Evolutionary conservation across 306 rosid genomes (phyloP).

Genomic region (Cicer bijugum): DNA sequence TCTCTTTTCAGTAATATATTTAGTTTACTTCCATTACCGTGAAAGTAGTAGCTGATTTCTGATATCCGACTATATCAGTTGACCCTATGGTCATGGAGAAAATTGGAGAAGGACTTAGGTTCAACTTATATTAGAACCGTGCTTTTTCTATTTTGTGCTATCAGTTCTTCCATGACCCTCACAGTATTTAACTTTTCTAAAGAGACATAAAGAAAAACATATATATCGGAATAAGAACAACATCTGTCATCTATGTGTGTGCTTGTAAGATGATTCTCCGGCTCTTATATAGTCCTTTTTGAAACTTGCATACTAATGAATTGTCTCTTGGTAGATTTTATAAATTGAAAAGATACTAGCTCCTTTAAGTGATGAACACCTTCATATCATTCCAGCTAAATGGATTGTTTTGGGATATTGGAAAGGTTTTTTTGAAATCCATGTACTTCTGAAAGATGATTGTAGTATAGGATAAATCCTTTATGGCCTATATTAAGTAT

Average conservation of each 20-base stretch:
- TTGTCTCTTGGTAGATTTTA: constrained; percentile 4
- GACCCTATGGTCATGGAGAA: background rate
- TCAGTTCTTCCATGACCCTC: too few species aligned
- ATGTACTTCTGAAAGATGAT: background rate
- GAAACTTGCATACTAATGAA: background rate
- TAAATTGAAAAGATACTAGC: background rate
- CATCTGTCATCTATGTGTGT: too few species aligned
- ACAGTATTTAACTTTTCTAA: too few species aligned
- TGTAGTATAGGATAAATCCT: background rate
- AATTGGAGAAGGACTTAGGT: too few species aligned
- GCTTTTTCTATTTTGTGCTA: too few species aligned
- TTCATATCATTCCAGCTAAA: background rate
- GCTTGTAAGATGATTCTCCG: too few species aligned
- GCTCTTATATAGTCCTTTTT: too few species aligned
- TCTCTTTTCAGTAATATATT: background rate
- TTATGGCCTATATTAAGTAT: background rate
- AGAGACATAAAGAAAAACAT: too few species aligned
- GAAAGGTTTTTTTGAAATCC: background rate
- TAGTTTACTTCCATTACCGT: background rate
- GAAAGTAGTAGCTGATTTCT: constrained; percentile 14
- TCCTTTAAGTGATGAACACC: too few species aligned
- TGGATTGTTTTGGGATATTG: background rate
- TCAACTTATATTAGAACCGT: too few species aligned
- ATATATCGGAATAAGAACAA: too few species aligned
- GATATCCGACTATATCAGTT: constrained; percentile 9